A percentile compares a stretch with the other conserved stretches of the same genome.
Conservation (phyloP, 495 filamentous ascomycete species). For the Talaromyces adpressus region DNA sequence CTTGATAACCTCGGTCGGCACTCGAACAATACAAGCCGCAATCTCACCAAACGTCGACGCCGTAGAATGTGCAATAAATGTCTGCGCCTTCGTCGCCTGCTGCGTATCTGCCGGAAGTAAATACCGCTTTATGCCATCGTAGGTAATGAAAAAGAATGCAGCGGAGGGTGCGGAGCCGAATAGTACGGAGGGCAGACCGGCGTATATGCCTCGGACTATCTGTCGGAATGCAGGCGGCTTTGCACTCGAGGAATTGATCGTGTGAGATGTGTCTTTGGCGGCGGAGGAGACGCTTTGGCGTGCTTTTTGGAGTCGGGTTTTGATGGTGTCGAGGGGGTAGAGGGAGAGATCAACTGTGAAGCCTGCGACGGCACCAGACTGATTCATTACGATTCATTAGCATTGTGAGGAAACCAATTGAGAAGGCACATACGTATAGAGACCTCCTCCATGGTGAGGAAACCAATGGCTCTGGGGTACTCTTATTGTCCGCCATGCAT, state of each 20-base stretch:
- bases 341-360: conserved; percentile 87
- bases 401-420: neutral
- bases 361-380: conserved; percentile 76
- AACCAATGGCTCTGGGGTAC: conserved; percentile 25
- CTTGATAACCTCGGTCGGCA: conserved; percentile 96
- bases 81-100: conserved; percentile 19
- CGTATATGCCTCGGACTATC: conserved; percentile 66
- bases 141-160: conserved; percentile 96
- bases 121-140: conserved; percentile 70
- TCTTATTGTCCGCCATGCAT: conserved; percentile 5
- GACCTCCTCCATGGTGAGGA: conserved; percentile 40
- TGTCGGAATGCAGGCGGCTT: conserved; percentile 32
- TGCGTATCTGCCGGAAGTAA: conserved; percentile 27
- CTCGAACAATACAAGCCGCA: conserved; percentile 84
- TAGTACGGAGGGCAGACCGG: conserved; percentile 57
- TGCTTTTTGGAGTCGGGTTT: conserved; percentile 86
- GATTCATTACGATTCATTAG: conserved; percentile 23
- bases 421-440: conserved; percentile 25
- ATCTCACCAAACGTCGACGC: conserved; percentile 88
- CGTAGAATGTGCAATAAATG: conserved; percentile 61
- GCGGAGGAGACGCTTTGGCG: conserved; percentile 58
- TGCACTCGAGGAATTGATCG: conserved; percentile 35
- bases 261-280: conserved; percentile 50
- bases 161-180: conserved; percentile 89
- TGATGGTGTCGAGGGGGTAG: conserved; percentile 87